Evolutionary conservation across 106 monocot genomes (phyloP), one percentile per base, ranked within the genome.

Genomic region (Xerophyta viscosa): DNA sequence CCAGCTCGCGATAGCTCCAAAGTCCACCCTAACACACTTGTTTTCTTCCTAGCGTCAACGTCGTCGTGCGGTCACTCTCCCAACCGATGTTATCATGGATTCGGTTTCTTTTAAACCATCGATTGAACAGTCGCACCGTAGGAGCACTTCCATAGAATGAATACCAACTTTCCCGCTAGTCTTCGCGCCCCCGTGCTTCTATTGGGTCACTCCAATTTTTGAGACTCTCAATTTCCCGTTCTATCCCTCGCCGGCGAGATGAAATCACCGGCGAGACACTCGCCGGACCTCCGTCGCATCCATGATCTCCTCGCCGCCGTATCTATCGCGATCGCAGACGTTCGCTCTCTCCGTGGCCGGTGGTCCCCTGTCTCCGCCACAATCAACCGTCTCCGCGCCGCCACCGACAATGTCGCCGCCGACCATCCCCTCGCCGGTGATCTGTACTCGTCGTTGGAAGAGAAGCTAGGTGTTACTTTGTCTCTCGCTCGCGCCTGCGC

Each of bases 321-420:
- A 27, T 43, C 67, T 43, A 36, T 52, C 24, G 47, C 76, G 20
- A 58, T 71, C 48, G 19, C 66, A 29, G 24, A 62, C 10, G 80
- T 77, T 13, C 67, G 53, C 9, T 82, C 53, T 54, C 77, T 75
- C 52, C 68, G 56, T 20, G 68, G 73, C 53, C 72, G 70, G 8
- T 89, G 83, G 89, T 33, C 57, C 7, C 60, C 70, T 60, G 50
- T 77, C 65, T 20, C 70, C 52, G 24, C 70, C 65, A 70, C 60
- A 24, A 52, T 82, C 64, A 11, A 46, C 28, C 66, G 66, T 67
- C 79, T 88, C 58, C 50, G 46, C 14, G 20, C 52, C 42, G n/a
- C 43, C 20, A 54, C 81, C 55, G 12, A 59, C 10, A 53, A 52
- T 53, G 31, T 62, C 70, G 24, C 67, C 33, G 13, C 20, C 15